Conservation (phyloP, 192 early-diverging fungal species). For the Umbelopsis ramanniana region DNA sequence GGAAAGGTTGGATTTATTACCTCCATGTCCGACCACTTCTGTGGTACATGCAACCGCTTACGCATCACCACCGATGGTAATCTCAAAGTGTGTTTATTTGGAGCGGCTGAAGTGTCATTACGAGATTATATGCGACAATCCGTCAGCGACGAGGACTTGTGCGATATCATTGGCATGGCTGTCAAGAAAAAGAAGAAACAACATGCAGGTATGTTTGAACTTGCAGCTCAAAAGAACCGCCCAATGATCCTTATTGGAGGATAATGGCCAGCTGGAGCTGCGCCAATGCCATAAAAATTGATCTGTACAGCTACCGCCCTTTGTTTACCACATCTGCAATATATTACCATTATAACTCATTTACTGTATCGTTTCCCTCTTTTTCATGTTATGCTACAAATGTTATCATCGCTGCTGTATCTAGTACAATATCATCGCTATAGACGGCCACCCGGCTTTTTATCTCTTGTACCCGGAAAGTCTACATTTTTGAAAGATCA, state of each 20-base stretch:
- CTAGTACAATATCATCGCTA: not conserved
- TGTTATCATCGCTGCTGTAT: not conserved
- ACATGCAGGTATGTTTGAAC: conserved; percentile 91
- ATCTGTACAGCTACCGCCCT: not conserved
- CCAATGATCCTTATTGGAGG: conserved; percentile 98
- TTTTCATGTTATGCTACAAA: conserved; percentile 10
- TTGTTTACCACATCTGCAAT: not conserved
- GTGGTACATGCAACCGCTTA: conserved; percentile 91
- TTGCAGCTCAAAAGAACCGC: conserved; percentile 83
- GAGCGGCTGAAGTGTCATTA: conserved; percentile 86
- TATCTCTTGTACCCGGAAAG: not conserved
- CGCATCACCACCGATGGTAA: conserved; percentile 94
- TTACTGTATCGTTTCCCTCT: not conserved
- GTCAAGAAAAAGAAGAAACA: conserved; percentile 89
- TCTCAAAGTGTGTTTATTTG: conserved; percentile 93
- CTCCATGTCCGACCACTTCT: conserved; percentile 98
- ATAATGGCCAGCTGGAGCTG: conserved; percentile 36
- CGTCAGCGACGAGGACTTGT: conserved; percentile 66
- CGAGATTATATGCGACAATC: conserved; percentile 76
- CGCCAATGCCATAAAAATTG: not conserved
- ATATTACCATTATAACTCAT: not conserved
- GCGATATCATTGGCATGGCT: conserved; percentile 74
- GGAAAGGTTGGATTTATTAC: conserved; percentile 98
- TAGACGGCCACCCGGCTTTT: not conserved
- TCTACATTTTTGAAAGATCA: not conserved